These are phyloP conservation scores for Pyrenochaeta sp. DNA, from an alignment of 2,329 filamentous ascomycete genomes.

Conservation along the genomic window DNA sequence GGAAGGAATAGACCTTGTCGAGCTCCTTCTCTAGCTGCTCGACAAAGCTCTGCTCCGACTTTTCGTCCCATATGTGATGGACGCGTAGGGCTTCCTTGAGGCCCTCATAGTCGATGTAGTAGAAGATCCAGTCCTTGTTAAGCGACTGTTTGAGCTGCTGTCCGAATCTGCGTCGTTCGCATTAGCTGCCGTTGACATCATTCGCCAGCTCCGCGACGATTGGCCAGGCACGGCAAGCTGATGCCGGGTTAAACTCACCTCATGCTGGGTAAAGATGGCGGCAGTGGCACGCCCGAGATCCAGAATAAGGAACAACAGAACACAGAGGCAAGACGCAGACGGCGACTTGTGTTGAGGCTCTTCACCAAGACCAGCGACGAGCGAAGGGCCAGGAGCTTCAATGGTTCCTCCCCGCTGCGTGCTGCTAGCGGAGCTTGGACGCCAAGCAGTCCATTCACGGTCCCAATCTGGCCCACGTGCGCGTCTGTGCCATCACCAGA, in stretches of 20 bases:
- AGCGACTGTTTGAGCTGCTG: conserved; percentile 95
- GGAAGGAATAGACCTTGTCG: conserved; percentile 97
- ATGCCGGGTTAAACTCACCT: conserved; percentile 23
- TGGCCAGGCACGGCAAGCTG: conserved; percentile 16
- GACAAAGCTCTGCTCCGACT: conserved; percentile 90
- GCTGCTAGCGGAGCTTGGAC: too few species aligned
- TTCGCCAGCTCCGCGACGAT: conserved; percentile 19
- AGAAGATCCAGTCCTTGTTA: conserved; percentile 96
- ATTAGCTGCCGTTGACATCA: conserved; percentile 38
- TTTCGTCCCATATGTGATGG: conserved; percentile 82
- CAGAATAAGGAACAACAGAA: conserved; percentile 10
- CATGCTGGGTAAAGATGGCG: conserved; percentile 30
- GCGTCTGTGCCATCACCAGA: too few species aligned
- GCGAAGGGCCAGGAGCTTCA: conserved; percentile 9
- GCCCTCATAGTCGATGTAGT: conserved; percentile 97
- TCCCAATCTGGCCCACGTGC: neutral
- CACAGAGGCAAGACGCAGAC: too few species aligned
- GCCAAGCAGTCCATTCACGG: too few species aligned
- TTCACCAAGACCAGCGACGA: conserved; percentile 10
- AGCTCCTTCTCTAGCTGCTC: conserved; percentile 86
- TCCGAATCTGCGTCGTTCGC: conserved; percentile 72
- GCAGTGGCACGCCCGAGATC: conserved; percentile 12
- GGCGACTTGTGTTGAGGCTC: too few species aligned
- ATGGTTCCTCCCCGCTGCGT: conserved; percentile 9
- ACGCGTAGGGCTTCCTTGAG: conserved; percentile 87